Evolutionary conservation across 305 asterid species (phyloP), one percentile per base, ranked within the genome.

Genomic region (Rubia balearica): DNA sequence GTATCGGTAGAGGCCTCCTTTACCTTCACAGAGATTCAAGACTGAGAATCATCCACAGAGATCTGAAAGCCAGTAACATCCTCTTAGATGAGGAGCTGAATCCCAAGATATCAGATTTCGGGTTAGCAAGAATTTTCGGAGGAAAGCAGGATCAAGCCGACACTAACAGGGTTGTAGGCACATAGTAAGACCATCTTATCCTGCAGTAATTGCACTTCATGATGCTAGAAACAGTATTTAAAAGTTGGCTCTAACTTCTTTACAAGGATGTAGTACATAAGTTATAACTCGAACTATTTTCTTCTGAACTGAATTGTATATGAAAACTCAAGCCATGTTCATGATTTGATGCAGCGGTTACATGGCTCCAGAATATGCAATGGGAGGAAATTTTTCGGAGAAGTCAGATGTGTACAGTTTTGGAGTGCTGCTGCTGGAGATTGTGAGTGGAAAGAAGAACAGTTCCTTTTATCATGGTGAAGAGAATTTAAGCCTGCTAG

Each of bases 141-240:
- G 33, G 2, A 3, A 30, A 30, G 33, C 33, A 30, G 33, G 33
- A 30, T 30, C 33, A 30, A 30, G 33, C 33, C 33, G 2, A 33
- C 3, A 33, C 36, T 0, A 33, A 33, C 36, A 33, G 5, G 36
- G 36, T 33, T 33, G 36, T 33, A 5, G 5, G 36, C 3, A 33
- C 36, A 33, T 33, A 33, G 36, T 33, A 33, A 33, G 36, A 49
- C 19, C 21, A 16, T 46, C 53, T 16, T 11, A 46, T 13, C 53
- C 3, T 30, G 33, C 33, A 30, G 3, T 30, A 30, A 3, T 30
- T 30, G 33, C 33, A 30, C 33, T 30, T 2, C 36, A 33, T 2
- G 3, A 1, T 1, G 13, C n/a, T 13, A 0, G 1, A 0, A 4
- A 1, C 0, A 9, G 11, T 42, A 42, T 6, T 4, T 2, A 6